A percentile compares a stretch with the other conserved stretches of the same genome.
Conservation (phyloP, 306 rosid genomes). For the Trifolium fragiferum region DNA sequence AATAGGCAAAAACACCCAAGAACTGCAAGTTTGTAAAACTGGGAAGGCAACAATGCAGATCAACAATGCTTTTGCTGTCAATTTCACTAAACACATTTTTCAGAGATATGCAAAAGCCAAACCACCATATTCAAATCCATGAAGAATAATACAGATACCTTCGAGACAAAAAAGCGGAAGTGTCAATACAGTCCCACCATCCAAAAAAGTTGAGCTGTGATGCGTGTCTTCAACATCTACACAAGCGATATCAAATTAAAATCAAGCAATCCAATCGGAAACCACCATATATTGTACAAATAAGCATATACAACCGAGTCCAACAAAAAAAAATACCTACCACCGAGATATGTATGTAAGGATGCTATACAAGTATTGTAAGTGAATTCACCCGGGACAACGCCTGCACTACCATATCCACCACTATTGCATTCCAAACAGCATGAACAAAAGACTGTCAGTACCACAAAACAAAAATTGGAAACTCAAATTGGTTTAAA, state of each 20-base stretch:
- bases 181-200: constrained; percentile 69
- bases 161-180: constrained; percentile 80
- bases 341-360: constrained; percentile 90
- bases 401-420: constrained; percentile 43
- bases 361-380: constrained; percentile 57
- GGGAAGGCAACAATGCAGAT: neutral
- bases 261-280: neutral
- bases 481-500: constrained; percentile 12
- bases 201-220: constrained; percentile 74
- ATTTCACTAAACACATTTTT: neutral
- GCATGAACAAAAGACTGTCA: constrained; percentile 15
- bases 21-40: neutral
- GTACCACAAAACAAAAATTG: constrained; percentile 16
- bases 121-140: constrained; percentile 14
- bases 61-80: neutral
- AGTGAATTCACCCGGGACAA: constrained; percentile 38
- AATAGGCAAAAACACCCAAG: constrained; percentile 20
- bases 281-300: neutral
- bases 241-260: neutral
- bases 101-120: neutral
- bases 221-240: constrained; percentile 96
- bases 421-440: constrained; percentile 43
- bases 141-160: constrained; percentile 48
- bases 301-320: neutral
- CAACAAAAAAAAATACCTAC: constrained; percentile 51